phyloP scores from a whole-genome alignment of 352 stramenopile species.

The Elongisporangium undulatum region DNA sequence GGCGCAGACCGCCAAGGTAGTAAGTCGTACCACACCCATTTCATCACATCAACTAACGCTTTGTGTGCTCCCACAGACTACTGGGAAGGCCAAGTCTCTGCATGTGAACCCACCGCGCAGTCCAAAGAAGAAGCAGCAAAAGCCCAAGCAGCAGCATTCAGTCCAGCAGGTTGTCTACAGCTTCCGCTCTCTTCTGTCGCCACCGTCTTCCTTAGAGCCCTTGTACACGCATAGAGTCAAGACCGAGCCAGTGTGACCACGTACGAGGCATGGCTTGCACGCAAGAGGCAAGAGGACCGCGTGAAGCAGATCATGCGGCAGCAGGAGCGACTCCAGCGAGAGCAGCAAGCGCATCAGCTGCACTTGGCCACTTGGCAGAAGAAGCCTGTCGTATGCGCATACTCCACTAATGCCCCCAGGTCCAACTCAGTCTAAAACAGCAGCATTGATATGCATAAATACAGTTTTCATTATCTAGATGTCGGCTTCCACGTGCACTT shows the following conservation, averaged over 20 bases:
- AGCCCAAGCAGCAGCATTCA: conserved; percentile 14
- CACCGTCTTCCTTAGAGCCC: background rate
- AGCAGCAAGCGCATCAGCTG: conserved; percentile 25
- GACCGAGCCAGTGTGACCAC: conserved; percentile 4
- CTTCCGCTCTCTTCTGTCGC: background rate
- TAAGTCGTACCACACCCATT: too few relatives aligned
- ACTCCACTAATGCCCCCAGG: conserved; percentile 39
- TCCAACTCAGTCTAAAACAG: background rate
- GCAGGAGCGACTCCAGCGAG: conserved; percentile 17
- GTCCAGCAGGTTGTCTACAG: background rate
- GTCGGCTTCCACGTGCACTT: conserved; percentile 37
- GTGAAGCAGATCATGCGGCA: conserved; percentile 25
- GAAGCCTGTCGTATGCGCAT: conserved; percentile 65
- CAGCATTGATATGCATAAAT: conserved; percentile 2
- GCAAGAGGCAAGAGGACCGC: conserved; percentile 41
- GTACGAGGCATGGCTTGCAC: conserved; percentile 37
- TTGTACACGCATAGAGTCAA: background rate
- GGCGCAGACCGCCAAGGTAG: background rate
- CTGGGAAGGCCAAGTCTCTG: background rate
- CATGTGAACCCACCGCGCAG: background rate
- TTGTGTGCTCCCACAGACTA: background rate
- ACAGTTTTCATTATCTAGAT: conserved; percentile 19
- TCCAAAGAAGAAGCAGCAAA: conserved; percentile 26
- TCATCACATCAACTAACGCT: too few relatives aligned
- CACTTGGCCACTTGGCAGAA: conserved; percentile 56